Base-by-base conservation (phyloP, 2,329 filamentous ascomycete species). In the Stagonosporopsis rhizophila region DNA sequence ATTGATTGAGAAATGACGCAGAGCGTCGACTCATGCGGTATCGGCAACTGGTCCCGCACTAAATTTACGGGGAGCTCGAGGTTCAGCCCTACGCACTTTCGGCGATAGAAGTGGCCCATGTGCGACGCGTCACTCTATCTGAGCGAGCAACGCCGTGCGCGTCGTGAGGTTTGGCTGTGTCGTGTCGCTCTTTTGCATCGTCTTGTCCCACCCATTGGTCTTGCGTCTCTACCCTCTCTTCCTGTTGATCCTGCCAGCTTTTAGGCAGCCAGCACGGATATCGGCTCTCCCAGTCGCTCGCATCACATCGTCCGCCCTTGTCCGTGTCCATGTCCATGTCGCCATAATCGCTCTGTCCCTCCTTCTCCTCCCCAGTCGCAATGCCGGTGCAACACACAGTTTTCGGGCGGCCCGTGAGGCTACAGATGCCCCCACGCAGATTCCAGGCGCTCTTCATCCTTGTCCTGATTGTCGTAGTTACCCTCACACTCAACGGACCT, bases 381-480 rank as follows among this genome's bases (percentile, higher is more conserved):
- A 76, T 77, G 74, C 73, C 75, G 1, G 59, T 69, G 28, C 75
- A 77, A 49, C 69, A 61, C 23, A 72, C 70, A 28, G 37, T 69
- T 47, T 68, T 70, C 42, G 74, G 74, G 38, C 68, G 60, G 45
- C 75, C 73, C 4, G 40, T 76, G 34, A 55, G 50, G 60, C 65
- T 76, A 41, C 70, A 66, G 39, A 71, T 74, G 65, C 78, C 79
- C 12, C 79, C 80, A n/a, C 77, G 78, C 45, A 75, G 80, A 25
- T 77, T 82, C 56, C 79, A 81, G 68, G 69, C 79, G 56, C 73
- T 82, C 44, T 68, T 76, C 45, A 69, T 72, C 53, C 63, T 77
- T 4, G 48, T 72, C 12, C 56, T 77, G 39, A 59, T 77, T 52
- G 32, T 75, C 45, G 27, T 70, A 9, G 25, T 72, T 45, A 63